Base-by-base conservation (phyloP, 805 yeast species). In the Wickerhamomyces xylosicus region DNA sequence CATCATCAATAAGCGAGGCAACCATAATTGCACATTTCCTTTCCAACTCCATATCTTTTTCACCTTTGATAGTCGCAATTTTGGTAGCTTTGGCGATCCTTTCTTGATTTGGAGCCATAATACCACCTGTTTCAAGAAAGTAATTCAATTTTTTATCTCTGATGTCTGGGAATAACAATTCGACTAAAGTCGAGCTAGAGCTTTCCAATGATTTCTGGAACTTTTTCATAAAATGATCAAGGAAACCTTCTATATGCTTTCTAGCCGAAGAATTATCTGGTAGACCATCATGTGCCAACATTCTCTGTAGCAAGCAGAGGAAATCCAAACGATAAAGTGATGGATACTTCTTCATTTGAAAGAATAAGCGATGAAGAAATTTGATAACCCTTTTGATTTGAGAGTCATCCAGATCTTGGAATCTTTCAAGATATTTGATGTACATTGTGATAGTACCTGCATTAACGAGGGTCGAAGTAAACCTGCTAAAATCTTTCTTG, bases 311-410 rank as follows among this genome's bases (percentile, higher is more conserved):
- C 2, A 71, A 52, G 14, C 67, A 54, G 70, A 90, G 71, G 52
- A 92, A 76, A 54, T 89, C 96, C 27, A 92, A 53, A 37, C 95
- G 64, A 49, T 69, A 79, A 27, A 84, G 56, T 27, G 72, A 59
- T 0, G 77, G 63, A 33, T 77, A 75, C 37, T 67, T 69, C 41
- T 82, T 79, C 32, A 74, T 69, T 36, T 75, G 67, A 36, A 80
- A 77, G 47, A 86, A 76, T 1, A 85, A 58, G 22, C 84, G 64
- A 52, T 84, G 85, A 51, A 87, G 77, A 52, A 74, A 90, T 1
- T 80, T 64, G 8, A 92, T 53, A 10, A 81, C 77, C 36, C 71
- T 67, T 47, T 77, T 78, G 34, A 90, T 61, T 36, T 77, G 79
- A 11, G 61, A 66, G 39, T 75, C 75, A 1, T 69, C 58, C 28